Conservation (phyloP, 2,329 filamentous ascomycete genomes). For the Fusarium siculi region DNA sequence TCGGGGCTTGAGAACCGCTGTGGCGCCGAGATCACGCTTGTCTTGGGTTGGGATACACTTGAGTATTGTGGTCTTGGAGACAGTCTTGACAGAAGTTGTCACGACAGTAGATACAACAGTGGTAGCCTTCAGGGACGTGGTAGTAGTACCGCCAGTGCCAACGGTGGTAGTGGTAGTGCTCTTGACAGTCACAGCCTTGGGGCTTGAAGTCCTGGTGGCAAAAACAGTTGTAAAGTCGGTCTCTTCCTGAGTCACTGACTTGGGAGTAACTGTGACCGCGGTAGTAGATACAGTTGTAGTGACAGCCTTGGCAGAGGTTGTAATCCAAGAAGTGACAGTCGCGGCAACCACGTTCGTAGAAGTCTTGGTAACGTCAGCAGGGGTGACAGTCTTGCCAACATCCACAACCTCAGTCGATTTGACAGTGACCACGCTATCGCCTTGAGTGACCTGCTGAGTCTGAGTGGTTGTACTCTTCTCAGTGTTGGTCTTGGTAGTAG, state of each 20-base stretch:
- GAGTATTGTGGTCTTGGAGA: constrained; percentile 34
- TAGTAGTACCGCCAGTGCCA: constrained; percentile 33
- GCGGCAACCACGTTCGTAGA: constrained; percentile 26
- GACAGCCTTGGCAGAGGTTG: constrained; percentile 22
- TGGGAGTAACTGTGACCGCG: constrained; percentile 38
- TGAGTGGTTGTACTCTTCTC: constrained; percentile 33
- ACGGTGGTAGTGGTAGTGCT: constrained; percentile 33
- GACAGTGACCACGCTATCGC: constrained; percentile 42
- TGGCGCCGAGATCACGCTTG: constrained; percentile 16
- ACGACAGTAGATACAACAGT: constrained; percentile 33
- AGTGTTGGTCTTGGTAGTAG: constrained; percentile 25
- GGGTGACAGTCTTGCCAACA: constrained; percentile 48
- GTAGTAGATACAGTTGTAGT: constrained; percentile 27
- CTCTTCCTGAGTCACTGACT: constrained; percentile 31
- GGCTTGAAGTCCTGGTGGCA: constrained; percentile 29
- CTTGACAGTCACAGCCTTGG: constrained; percentile 34
- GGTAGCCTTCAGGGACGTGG: constrained; percentile 37
- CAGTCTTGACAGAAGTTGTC: constrained; percentile 36
- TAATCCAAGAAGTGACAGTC: constrained; percentile 31
- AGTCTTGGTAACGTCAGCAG: constrained; percentile 39
- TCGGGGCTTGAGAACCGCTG: background rate
- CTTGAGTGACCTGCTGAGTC: constrained; percentile 22
- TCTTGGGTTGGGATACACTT: constrained; percentile 34
- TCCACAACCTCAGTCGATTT: constrained; percentile 44
- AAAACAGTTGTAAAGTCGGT: constrained; percentile 24